Base-by-base conservation (phyloP, 345 rosid genomes). In the Eucalyptus curtisii region DNA sequence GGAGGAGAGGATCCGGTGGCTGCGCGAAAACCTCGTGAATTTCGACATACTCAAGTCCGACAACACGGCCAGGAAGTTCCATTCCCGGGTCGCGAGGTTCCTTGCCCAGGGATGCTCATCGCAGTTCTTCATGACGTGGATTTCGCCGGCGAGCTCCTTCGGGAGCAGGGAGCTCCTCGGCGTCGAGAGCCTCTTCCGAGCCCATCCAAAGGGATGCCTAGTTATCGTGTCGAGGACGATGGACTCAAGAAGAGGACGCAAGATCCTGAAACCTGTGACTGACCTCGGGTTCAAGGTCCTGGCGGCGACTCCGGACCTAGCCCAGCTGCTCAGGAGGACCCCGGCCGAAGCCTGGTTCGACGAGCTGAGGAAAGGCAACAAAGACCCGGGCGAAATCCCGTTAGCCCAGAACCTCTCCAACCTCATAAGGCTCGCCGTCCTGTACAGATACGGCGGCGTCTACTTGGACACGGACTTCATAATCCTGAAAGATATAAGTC, bases 41-140 rank as follows among this genome's bases (percentile, higher is more conserved):
- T 88, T 93, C 49, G 94, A 92, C 88, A 91, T 95, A 87, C 92
- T 97, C 90, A 91, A 87, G 91, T 93, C 98, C 45, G 91, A 93
- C 24, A 86, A 92, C 64, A 27, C 91, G 76, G 92, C 95, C 42
- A 50, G 76, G 91, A 87, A 89, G 87, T 97, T 96, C 86, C 96
- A 94, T 25, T 88, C 91, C 11, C 93, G 95, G 49, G 93, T 94
- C 88, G 57, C 92, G 24, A 87, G 92, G 31, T 96, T 96, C 90
- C 93, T 96, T 59, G 57, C 90, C 88, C 85, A 91, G 4, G 71
- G 87, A 8, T 96, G 99, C n/a, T 94, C 92, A 37, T 90, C 93
- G 81, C 93, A 90, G 88, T 94, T 96, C 90, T 97, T 94, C 93
- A 95, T 95, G 99, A 96, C 96, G 64, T 97, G 98, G 99, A 94